phyloP scores from a whole-genome alignment of 164 flowering plant species.

The Pachysandra terminalis region DNA sequence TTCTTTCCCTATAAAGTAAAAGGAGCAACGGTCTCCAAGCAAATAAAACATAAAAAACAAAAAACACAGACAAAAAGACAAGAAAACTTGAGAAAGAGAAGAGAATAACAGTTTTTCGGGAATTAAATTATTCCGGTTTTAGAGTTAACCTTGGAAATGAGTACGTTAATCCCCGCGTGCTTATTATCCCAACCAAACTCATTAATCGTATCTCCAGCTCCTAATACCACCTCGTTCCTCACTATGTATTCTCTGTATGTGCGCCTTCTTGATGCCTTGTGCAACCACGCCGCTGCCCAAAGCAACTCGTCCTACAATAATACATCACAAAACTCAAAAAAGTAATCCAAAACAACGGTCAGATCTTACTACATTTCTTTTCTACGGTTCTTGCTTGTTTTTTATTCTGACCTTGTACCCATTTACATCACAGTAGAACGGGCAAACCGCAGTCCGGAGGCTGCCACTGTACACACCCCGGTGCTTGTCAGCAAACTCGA shows the following conservation, averaged over 20 bases:
- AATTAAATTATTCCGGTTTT: not conserved
- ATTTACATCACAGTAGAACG: slow-evolving; percentile 89
- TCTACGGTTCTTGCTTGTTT: slow-evolving; percentile 12
- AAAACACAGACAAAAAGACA: not conserved
- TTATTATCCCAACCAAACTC: slow-evolving; percentile 99
- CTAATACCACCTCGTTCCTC: slow-evolving; percentile 74
- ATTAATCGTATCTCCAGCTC: slow-evolving; percentile 85
- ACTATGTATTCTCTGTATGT: slow-evolving; percentile 82
- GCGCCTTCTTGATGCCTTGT: slow-evolving; percentile 83
- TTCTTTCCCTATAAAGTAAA: not conserved
- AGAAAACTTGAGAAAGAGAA: not conserved
- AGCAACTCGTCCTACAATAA: slow-evolving; percentile 74
- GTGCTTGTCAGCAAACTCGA: slow-evolving; percentile 83
- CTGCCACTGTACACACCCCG: slow-evolving; percentile 87
- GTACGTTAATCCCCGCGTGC: slow-evolving; percentile 95
- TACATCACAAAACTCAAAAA: not conserved
- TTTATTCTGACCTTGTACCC: slow-evolving; percentile 68
- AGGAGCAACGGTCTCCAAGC: not conserved
- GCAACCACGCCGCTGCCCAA: slow-evolving; percentile 97
- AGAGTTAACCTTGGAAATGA: slow-evolving; percentile 73
- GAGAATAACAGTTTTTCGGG: too few species aligned
- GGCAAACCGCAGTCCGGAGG: slow-evolving; percentile 72
- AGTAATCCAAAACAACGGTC: slow-evolving; percentile 1
- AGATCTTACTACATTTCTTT: not conserved
- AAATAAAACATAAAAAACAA: not conserved